A percentile compares a stretch with the other conserved stretches of the same genome.
Evolutionary conservation across 495 filamentous ascomycete species (phyloP).

Genomic region (Pyronema domesticum): DNA sequence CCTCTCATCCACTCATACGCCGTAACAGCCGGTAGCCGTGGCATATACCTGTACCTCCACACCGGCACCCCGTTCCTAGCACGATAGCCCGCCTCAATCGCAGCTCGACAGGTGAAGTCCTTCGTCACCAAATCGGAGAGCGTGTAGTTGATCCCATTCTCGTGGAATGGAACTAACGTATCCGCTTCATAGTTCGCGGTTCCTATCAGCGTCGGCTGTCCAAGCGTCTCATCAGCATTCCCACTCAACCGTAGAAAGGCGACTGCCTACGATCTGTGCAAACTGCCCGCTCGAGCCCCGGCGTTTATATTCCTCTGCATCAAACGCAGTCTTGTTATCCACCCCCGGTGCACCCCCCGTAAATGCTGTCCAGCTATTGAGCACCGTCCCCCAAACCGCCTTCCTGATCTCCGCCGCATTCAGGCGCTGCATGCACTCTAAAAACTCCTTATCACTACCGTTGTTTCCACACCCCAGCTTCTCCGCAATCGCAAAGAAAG

Average conservation of each 20-base stretch:
- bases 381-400: background rate
- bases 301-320: background rate
- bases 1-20: background rate
- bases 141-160: background rate
- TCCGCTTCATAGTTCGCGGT: background rate
- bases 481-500: background rate
- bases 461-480: background rate
- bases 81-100: background rate
- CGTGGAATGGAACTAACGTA: background rate
- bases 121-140: background rate
- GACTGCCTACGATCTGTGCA: conserved; percentile 4
- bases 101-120: background rate
- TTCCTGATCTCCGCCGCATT: background rate
- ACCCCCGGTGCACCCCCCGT: background rate
- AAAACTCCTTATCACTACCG: background rate
- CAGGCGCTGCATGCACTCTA: background rate
- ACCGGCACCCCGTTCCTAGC: background rate
- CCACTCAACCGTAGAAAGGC: background rate
- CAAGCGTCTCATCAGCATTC: background rate
- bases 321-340: background rate
- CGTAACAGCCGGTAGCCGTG: background rate
- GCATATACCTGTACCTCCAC: conserved; percentile 2
- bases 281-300: background rate
- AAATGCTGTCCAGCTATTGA: background rate
- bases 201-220: conserved; percentile 5